Base-by-base conservation (phyloP, 2,329 filamentous ascomycete genomes). In the Aspergillus novoparasiticus region DNA sequence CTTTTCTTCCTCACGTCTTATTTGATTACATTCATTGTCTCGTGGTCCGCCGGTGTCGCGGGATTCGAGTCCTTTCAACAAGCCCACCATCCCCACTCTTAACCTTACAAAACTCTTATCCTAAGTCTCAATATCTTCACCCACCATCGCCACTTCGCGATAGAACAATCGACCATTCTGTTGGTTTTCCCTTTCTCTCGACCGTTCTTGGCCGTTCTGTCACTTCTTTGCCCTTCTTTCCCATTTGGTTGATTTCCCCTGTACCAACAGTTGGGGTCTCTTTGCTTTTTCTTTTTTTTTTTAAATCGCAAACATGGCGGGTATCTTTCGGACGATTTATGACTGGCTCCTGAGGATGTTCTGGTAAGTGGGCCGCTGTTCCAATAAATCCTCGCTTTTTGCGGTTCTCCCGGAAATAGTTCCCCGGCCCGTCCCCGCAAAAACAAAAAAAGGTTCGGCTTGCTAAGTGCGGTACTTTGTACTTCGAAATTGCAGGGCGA, bases 291-390 rank as follows among this genome's bases (percentile, higher is more conserved):
- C 11, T 28, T 45, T 63, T 43, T 30, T 63, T 50, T 51, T 60
- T 60, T 23, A 23, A 34, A 34, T 61, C 53, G 51, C 55, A 57
- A 84, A 69, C 81, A 98, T 98, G 94, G 91, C 93, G 74, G 91
- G 92, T 72, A 83, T 99, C 78, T 96, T 99, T 81, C 91, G 90
- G 77, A 90, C 89, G 82, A 90, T 99, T 80, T 98, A 98, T 85
- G 95, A 98, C 87, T 98, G 94, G 94, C 85, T 98, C 79, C 84
- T 99, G 83, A 90, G 94, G 84, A 91, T 95, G 75, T 98, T 99
- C 82, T 99, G 95, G 94, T 98, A 84, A 79, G 87, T 82, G 72
- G 71, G 68, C 76, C 69, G 61, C 65, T 62, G 64, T 68, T 69
- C 65, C 68, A 65, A 67, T 63, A 61, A 63, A 51, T 65, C 53